Base-by-base conservation (phyloP, 768 basidiomycete species). In the Amanita phalloides region DNA sequence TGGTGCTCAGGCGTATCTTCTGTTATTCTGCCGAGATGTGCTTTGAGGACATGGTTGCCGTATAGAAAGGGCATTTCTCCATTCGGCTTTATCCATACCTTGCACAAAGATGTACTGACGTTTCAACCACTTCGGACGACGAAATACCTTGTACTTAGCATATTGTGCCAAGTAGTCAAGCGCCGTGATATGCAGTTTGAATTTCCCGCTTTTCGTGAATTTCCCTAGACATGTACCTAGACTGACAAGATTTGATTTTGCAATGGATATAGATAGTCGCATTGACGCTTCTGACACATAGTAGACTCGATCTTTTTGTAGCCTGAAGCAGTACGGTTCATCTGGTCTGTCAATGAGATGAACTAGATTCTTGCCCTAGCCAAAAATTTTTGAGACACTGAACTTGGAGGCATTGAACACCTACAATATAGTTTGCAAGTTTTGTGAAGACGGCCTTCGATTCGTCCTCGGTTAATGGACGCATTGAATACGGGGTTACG, bases 61-160 rank as follows among this genome's bases (percentile, higher is more conserved):
- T 99, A 99, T 35, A 99, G 71, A 76, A 95, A 99, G 1, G 96
- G 96, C 86, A 99, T 95, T 70, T 99, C 96, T 62, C 96, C 96
- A 57, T 98, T 95, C 23, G 94, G 86, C 67, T 99, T 99, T 65
- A 99, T 92, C 96, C 96, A 99, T 14, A 98, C 80, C 95, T 97
- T 54, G 3, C 30, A 9, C 48, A 21, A 38, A 54, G 14, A 21
- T 53, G 33, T 20, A 6, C 13, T 14, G 13, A 38, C 20, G 36
- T 53, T 38, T 36, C 54, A 25, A 53, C 23, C 14, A n/a, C 23
- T 11, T 37, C 32, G 4, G 17, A 26, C 8, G n/a, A 43, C 28
- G 45, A 51, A 8, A 9, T 55, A 92, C 96, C 79, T 99, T 99
- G 75, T 92, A 90, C 69, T 95, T 98, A 17, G 96, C 94, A 64